Percentiles rank a stretch among this genome's conserved stretches.
These are phyloP conservation scores for Rhododendron griersonianum DNA, from an alignment of 148 eudicot species.

Conservation along the genomic window DNA sequence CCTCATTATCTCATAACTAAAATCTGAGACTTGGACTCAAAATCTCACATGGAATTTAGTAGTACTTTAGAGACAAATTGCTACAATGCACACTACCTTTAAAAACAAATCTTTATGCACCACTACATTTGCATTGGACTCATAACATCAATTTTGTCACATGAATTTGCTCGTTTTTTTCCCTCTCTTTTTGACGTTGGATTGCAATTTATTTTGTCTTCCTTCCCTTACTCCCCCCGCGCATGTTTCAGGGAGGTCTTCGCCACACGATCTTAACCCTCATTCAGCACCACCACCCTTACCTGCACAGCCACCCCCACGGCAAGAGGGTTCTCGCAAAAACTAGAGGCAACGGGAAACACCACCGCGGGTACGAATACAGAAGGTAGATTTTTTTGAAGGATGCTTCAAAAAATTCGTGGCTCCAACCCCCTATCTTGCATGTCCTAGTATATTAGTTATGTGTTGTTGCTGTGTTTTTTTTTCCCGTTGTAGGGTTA, in stretches of 20 bases:
- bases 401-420: background rate
- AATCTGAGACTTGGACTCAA: too few relatives aligned
- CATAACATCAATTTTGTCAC: too few relatives aligned
- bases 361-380: background rate
- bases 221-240: background rate
- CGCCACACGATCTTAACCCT: background rate
- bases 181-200: background rate
- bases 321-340: conserved; percentile 35
- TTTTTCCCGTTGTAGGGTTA: background rate
- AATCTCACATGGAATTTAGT: too few relatives aligned
- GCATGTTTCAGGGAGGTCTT: conserved; percentile 10
- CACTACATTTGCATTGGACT: too few relatives aligned
- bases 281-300: conserved; percentile 14
- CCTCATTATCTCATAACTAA: too few relatives aligned
- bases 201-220: background rate
- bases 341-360: conserved; percentile 2
- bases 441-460: background rate
- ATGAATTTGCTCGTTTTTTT: background rate
- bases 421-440: background rate
- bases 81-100: too few relatives aligned
- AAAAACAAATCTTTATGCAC: too few relatives aligned
- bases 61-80: too few relatives aligned
- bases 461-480: background rate
- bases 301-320: conserved; percentile 37
- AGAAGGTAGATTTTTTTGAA: background rate